Evolutionary conservation across 345 rosid species (phyloP).

Genomic region (Acer saccharum): DNA sequence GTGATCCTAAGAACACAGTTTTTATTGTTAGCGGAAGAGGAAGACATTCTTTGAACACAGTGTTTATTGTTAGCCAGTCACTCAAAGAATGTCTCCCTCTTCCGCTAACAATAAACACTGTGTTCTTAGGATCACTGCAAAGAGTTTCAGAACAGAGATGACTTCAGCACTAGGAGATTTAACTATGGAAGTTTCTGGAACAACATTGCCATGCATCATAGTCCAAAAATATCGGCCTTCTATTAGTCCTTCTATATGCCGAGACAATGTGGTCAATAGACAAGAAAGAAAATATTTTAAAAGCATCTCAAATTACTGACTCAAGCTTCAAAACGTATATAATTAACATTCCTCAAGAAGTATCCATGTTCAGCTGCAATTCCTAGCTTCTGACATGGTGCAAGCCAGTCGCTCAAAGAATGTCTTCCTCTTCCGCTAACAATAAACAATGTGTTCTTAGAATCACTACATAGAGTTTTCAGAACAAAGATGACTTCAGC

Average conservation of each 20-base stretch:
- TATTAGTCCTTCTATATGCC: constrained; percentile 55
- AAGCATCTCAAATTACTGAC: too few species aligned
- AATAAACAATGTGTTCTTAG: constrained; percentile 69
- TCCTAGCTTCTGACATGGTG: constrained; percentile 67
- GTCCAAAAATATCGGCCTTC: constrained; percentile 77
- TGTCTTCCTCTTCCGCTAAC: constrained; percentile 69
- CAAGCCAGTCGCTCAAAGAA: constrained; percentile 65
- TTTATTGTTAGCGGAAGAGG: constrained; percentile 76
- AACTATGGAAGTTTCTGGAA: constrained; percentile 58
- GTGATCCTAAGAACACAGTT: constrained; percentile 69
- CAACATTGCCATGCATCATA: constrained; percentile 66
- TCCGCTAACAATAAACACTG: constrained; percentile 71
- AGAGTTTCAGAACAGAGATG: constrained; percentile 52
- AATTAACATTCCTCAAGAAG: constrained; percentile 50
- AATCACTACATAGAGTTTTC: constrained; percentile 52
- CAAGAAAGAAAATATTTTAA: too few species aligned
- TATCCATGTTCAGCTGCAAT: constrained; percentile 87
- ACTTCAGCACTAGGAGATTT: constrained; percentile 64
- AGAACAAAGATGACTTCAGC: constrained; percentile 58
- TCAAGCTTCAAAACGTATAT: constrained; percentile 7
- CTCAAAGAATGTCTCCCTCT: constrained; percentile 58
- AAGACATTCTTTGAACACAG: constrained; percentile 48
- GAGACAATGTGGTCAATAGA: constrained; percentile 59
- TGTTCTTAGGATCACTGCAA: constrained; percentile 67
- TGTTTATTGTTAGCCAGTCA: too few species aligned